Evolutionary conservation across 768 basidiomycete species (phyloP).

Genomic region (Termitomyces sp.): DNA sequence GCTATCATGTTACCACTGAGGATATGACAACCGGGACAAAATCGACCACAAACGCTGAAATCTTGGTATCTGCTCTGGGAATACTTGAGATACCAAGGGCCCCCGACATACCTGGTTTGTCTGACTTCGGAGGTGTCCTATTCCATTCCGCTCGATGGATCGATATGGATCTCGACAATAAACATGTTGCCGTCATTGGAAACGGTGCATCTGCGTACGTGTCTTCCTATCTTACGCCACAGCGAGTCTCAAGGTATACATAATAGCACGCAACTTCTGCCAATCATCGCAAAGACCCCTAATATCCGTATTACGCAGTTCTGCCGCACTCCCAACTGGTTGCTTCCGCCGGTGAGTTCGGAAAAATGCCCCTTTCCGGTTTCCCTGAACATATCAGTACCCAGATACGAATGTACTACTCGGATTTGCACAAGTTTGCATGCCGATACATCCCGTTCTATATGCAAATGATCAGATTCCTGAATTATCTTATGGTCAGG

Average conservation of each 20-base stretch:
- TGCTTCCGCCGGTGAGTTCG: slow-evolving; percentile 34
- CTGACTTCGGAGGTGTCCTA: slow-evolving; percentile 38
- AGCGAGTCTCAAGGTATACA: not conserved
- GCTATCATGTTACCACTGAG: slow-evolving; percentile 32
- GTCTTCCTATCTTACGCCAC: not conserved
- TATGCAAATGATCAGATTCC: slow-evolving; percentile 23
- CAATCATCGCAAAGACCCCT: slow-evolving; percentile 35
- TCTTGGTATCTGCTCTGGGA: slow-evolving; percentile 48
- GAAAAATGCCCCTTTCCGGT: not conserved
- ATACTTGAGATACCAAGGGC: slow-evolving; percentile 39
- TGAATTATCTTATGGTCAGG: slow-evolving; percentile 13
- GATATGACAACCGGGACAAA: slow-evolving; percentile 25
- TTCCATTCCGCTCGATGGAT: slow-evolving; percentile 56
- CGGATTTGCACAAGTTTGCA: slow-evolving; percentile 28
- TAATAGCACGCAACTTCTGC: slow-evolving; percentile 45
- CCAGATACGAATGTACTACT: slow-evolving; percentile 24
- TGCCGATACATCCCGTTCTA: slow-evolving; percentile 35
- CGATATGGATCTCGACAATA: slow-evolving; percentile 33
- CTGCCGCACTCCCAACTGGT: slow-evolving; percentile 45
- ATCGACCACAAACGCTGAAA: slow-evolving; percentile 29
- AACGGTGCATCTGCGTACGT: slow-evolving; percentile 51
- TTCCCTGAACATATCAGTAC: not conserved
- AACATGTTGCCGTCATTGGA: slow-evolving; percentile 53
- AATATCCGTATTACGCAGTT: slow-evolving; percentile 41
- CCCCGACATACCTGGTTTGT: slow-evolving; percentile 27